These are phyloP conservation scores for Rhizopus sp. DNA, from an alignment of 371 early-diverging fungal species.

Conservation along the genomic window DNA sequence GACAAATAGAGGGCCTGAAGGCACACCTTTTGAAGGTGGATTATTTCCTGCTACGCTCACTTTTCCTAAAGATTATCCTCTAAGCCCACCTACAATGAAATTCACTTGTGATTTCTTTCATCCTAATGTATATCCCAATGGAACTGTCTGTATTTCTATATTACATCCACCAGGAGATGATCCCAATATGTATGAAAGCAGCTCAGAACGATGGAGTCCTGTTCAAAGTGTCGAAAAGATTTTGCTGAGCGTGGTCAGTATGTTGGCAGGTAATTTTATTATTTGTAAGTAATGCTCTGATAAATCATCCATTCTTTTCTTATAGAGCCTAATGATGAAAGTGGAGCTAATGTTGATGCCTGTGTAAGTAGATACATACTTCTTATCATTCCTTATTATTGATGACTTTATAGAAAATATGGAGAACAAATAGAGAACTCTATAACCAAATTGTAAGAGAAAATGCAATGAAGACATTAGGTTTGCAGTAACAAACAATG, in stretches of 20 bases:
- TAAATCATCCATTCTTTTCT: background rate
- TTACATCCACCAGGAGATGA: constrained; percentile 99
- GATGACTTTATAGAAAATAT: constrained; percentile 70
- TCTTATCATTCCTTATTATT: background rate
- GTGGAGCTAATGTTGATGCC: constrained; percentile 98
- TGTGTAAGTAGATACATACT: constrained; percentile 61
- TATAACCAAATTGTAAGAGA: constrained; percentile 83
- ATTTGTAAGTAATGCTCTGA: background rate
- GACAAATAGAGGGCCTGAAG: constrained; percentile 83
- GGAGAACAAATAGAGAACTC: constrained; percentile 80
- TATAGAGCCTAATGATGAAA: constrained; percentile 97
- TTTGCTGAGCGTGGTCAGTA: constrained; percentile 90
- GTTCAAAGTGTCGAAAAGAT: constrained; percentile 99
- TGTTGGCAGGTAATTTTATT: constrained; percentile 74
- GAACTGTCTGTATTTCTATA: constrained; percentile 98
- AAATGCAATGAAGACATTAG: constrained; percentile 74
- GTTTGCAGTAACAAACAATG: constrained; percentile 33
- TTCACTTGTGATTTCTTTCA: constrained; percentile 94
- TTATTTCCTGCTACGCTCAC: constrained; percentile 81
- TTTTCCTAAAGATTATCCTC: constrained; percentile 96
- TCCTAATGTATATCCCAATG: constrained; percentile 97
- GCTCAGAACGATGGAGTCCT: constrained; percentile 94
- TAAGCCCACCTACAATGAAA: constrained; percentile 89
- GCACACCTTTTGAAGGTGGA: constrained; percentile 91
- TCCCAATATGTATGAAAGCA: constrained; percentile 93